Evolutionary conservation across 345 rosid genomes (phyloP).

Genomic region (Durio zibethinus): DNA sequence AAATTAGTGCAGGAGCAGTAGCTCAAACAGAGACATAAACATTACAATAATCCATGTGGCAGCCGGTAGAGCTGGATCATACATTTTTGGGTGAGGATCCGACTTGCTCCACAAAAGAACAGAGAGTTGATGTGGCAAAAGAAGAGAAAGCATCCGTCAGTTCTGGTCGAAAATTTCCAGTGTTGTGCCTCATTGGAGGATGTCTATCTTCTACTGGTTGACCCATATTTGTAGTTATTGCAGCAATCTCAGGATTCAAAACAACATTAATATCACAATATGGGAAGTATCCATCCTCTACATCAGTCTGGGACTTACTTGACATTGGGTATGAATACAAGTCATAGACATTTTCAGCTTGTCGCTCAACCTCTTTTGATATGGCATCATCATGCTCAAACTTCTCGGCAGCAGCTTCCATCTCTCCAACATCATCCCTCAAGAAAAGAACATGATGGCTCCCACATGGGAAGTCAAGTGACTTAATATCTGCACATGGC

Average conservation of each 20-base stretch:
- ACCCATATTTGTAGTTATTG: conserved; percentile 3
- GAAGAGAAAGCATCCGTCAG: conserved; percentile 35
- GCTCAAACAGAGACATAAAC: not conserved
- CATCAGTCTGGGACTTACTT: conserved; percentile 27
- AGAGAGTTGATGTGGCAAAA: conserved; percentile 43
- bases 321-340: conserved; percentile 50
- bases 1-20: not conserved
- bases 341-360: conserved; percentile 41
- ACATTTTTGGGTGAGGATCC: conserved; percentile 49
- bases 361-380: conserved; percentile 35
- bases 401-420: conserved; percentile 86
- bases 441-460: conserved; percentile 52
- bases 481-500: conserved; percentile 48
- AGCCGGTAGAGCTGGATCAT: conserved; percentile 32
- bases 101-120: conserved; percentile 36
- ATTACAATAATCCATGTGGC: not conserved
- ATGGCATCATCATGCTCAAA: conserved; percentile 65
- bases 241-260: conserved; percentile 15
- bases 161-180: conserved; percentile 20
- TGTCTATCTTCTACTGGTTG: conserved; percentile 23
- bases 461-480: conserved; percentile 74
- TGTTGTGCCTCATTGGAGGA: conserved; percentile 18
- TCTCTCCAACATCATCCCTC: conserved; percentile 59
- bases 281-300: conserved; percentile 61
- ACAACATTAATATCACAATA: conserved; percentile 61